Conservation (phyloP, 1,284 basidiomycete species). For the Tylopilus orsonianus region DNA sequence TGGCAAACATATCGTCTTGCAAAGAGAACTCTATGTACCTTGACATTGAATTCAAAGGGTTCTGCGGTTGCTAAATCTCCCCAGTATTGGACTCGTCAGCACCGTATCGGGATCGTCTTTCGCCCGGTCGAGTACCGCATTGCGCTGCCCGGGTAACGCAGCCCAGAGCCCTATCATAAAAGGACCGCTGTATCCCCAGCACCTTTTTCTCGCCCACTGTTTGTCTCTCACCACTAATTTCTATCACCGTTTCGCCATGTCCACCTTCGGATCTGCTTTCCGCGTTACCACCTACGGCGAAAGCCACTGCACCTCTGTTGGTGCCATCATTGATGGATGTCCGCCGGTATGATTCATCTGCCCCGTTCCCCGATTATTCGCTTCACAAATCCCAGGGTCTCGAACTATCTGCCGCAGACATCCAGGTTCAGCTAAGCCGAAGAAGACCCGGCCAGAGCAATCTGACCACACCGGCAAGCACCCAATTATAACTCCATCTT, state of each 20-base stretch:
- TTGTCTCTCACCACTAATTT: constrained; percentile 14
- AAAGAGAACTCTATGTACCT: no score
- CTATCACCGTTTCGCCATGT: constrained; percentile 57
- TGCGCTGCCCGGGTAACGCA: constrained; percentile 9
- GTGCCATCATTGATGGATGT: constrained; percentile 96
- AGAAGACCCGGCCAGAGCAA: constrained; percentile 95
- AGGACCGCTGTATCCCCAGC: constrained; percentile 14
- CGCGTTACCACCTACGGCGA: constrained; percentile 98
- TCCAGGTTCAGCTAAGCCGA: constrained; percentile 91
- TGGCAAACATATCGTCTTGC: no score
- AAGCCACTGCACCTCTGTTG: constrained; percentile 95
- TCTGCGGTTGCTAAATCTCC: constrained; percentile 2
- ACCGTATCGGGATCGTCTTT: constrained; percentile 10
- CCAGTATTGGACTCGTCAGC: background rate
- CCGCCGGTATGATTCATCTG: constrained; percentile 70
- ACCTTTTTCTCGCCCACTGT: background rate
- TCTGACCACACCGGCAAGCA: constrained; percentile 89
- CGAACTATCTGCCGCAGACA: constrained; percentile 76
- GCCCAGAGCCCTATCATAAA: constrained; percentile 20
- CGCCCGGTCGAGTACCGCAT: constrained; percentile 28
- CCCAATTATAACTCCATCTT: constrained; percentile 3
- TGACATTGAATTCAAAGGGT: background rate
- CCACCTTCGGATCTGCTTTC: constrained; percentile 88
- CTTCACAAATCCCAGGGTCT: constrained; percentile 65
- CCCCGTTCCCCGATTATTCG: constrained; percentile 6